These are phyloP conservation scores for Coemansia interrupta DNA, from an alignment of 192 early-diverging fungal genomes.

Conservation along the genomic window DNA sequence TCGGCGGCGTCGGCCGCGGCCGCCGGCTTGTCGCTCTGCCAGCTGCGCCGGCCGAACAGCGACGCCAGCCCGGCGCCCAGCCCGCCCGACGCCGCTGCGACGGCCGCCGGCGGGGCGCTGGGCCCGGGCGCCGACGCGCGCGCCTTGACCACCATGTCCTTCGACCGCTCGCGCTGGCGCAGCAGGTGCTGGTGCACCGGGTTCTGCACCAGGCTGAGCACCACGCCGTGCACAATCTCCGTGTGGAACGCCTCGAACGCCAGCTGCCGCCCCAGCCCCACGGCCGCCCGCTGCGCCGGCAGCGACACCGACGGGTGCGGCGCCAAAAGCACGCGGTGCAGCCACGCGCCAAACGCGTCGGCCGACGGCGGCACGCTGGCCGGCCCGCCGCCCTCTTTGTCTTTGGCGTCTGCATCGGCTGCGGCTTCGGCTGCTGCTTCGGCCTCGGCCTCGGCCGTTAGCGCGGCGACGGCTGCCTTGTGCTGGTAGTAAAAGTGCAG, in stretches of 20 bases:
- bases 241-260: slow-evolving; percentile 46
- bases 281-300: slow-evolving; percentile 43
- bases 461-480: slow-evolving; percentile 1
- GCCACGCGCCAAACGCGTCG: slow-evolving; percentile 46
- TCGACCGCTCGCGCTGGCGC: slow-evolving; percentile 35
- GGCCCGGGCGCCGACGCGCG: slow-evolving; percentile 8
- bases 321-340: slow-evolving; percentile 48
- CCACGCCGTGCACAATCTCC: slow-evolving; percentile 48
- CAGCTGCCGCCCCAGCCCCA: slow-evolving; percentile 35
- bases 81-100: slow-evolving; percentile 3
- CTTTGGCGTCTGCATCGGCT: background rate
- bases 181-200: slow-evolving; percentile 23
- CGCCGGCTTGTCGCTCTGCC: slow-evolving; percentile 19
- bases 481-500: slow-evolving; percentile 42
- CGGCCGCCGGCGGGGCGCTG: background rate
- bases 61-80: slow-evolving; percentile 27
- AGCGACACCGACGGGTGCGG: slow-evolving; percentile 42
- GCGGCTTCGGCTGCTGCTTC: background rate
- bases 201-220: slow-evolving; percentile 44
- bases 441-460: background rate
- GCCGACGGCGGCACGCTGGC: background rate
- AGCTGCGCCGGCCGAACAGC: slow-evolving; percentile 36
- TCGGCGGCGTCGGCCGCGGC: background rate
- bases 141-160: slow-evolving; percentile 40
- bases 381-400: background rate